Evolutionary conservation across 2,329 filamentous ascomycete genomes (phyloP), one percentile per base, ranked within the genome.

Genomic region (Colletotrichum chrysophilum): DNA sequence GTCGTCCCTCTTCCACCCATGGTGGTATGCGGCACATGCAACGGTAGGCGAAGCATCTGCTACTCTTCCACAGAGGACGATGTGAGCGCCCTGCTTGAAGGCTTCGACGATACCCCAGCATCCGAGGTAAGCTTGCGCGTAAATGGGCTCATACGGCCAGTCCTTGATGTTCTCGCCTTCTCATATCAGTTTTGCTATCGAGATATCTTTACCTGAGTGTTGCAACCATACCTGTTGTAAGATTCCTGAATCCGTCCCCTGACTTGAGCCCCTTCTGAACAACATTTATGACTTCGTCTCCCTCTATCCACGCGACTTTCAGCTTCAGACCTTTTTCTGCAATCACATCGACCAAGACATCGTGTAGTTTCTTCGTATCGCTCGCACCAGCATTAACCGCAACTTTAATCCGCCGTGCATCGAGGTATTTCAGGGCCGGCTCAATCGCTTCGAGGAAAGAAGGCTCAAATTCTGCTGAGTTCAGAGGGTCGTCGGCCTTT

Each of bases 21-120:
- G 84, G 87, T 89, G 90, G 78, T 84, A 90, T 82, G 87, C 88
- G 0, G 89, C 88, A 1, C 87, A 87, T 0, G 86, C 89, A 30
- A 90, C 89, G 1, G 90, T 88, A 0, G 87, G 87, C 9, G 83
- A 85, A 0, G 87, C 87, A 77, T 88, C 87, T 0, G 86, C 85
- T 2, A 87, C 86, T 32, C 87, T 83, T 5, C 86, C 86, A 55
- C 85, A 86, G 21, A 88, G 82, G 34, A 87, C 80, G 48, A 88
- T 87, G 70, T 87, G 83, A 9, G 85, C 86, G 2, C 82, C 86
- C 21, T 81, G 81, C 38, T 82, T 81, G 73, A 87, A 87, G 7
- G 83, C 86, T 18, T 86, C 81, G 8, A 87, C 88, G 6, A 86
- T 86, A 5, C 81, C 84, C 65, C 83, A 79, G 3, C 86, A 86